These are phyloP conservation scores for Tephrocybe sp. DNA, from an alignment of 768 basidiomycete genomes.

Conservation along the genomic window DNA sequence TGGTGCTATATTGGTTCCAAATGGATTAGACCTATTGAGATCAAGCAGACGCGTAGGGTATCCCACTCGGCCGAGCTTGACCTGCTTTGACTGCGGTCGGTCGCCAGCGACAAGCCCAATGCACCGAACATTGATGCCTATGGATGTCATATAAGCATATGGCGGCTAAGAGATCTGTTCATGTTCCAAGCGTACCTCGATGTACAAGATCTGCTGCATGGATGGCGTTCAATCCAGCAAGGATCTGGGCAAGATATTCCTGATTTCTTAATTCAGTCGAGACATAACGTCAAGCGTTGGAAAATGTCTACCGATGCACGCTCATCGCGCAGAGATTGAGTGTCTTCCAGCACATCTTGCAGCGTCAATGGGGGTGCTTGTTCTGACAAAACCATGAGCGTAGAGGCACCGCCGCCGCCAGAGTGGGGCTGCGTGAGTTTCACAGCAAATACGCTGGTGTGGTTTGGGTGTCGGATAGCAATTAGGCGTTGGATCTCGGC, in stretches of 20 bases:
- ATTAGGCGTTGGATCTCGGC: constrained; percentile 63
- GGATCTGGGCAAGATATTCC: constrained; percentile 77
- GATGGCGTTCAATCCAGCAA: constrained; percentile 66
- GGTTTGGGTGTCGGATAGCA: constrained; percentile 59
- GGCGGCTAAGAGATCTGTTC: not conserved
- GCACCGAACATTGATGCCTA: constrained; percentile 58
- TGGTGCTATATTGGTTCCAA: constrained; percentile 40
- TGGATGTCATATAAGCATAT: not conserved
- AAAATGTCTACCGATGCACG: constrained; percentile 56
- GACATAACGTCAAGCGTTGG: not conserved
- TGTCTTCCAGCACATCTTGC: constrained; percentile 75
- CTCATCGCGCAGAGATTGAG: constrained; percentile 70
- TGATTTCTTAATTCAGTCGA: constrained; percentile 23
- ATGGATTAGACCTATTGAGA: constrained; percentile 82
- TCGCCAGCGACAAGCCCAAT: constrained; percentile 61
- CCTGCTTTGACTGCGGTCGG: constrained; percentile 55
- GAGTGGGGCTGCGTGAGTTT: constrained; percentile 57
- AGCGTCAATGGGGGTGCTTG: constrained; percentile 65
- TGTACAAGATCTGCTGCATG: constrained; percentile 71
- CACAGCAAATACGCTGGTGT: constrained; percentile 67
- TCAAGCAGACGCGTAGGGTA: constrained; percentile 77
- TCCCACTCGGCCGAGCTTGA: constrained; percentile 74
- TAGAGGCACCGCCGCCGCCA: constrained; percentile 43
- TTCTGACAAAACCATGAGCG: constrained; percentile 70
- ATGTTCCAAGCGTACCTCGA: constrained; percentile 43